phyloP scores from a whole-genome alignment of 768 basidiomycete species.

The Lactifluus pinguis region DNA sequence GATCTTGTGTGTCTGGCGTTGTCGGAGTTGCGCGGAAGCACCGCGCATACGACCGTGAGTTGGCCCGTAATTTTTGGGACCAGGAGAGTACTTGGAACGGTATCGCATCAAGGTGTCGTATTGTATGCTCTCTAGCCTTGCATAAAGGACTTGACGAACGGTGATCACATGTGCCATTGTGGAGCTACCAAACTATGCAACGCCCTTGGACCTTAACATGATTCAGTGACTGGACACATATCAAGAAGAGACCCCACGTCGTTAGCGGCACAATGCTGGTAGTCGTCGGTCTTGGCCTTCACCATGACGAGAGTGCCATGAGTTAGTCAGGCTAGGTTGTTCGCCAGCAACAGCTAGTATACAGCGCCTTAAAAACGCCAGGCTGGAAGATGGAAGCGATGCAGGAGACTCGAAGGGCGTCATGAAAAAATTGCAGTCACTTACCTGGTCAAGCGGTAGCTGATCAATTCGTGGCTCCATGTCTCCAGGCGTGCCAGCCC shows the following conservation, averaged over 20 bases:
- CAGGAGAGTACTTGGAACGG: slow-evolving; percentile 19
- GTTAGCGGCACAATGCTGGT: background rate
- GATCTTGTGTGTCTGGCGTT: background rate
- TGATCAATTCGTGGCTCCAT: background rate
- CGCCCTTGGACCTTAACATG: background rate
- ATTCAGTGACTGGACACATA: background rate
- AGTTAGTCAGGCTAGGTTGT: background rate
- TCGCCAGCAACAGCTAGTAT: background rate
- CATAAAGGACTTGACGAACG: no score
- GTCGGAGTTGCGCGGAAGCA: background rate
- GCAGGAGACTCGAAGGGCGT: background rate
- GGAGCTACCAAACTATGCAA: background rate
- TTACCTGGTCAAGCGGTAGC: background rate
- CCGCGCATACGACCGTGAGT: background rate
- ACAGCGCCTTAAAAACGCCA: background rate
- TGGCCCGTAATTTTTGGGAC: slow-evolving; percentile 16
- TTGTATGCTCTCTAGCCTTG: no score
- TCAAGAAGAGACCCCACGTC: background rate
- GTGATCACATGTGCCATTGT: background rate
- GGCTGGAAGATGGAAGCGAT: background rate
- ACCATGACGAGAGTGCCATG: background rate
- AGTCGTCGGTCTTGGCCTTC: background rate
- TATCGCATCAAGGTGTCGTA: no score
- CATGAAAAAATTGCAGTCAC: background rate
- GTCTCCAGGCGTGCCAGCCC: background rate